Base-by-base conservation (phyloP, 1,139 yeast genomes). In the Protomyces gravidus region DNA sequence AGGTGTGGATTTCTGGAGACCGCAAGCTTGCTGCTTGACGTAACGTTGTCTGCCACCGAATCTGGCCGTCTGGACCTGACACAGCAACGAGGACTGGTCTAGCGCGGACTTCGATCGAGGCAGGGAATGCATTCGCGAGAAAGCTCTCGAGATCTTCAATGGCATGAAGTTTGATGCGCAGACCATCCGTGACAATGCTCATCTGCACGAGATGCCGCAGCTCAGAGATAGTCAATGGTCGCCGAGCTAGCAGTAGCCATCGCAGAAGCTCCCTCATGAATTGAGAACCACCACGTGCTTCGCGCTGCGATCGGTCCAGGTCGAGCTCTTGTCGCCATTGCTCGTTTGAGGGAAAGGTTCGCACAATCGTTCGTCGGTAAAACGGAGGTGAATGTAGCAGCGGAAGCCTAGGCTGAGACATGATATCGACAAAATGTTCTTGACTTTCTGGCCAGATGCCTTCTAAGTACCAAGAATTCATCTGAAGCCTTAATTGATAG, bases 161-260 rank as follows among this genome's bases (percentile, higher is more conserved):
- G 19, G 17, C 30, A 6, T 32, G 11, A 21, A n/a, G n/a, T 33
- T 33, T n/a, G 13, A 33, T 6, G 26, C 45, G 23, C 23, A 40
- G 28, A 19, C 53, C 32, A 25, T 19, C 32, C 5, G 23, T 13
- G 39, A 11, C 5, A 39, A 50, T 15, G 21, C 42, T 36, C 13
- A 50, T 40, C 9, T 39, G n/a, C 9, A 50, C 25, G n/a, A 50
- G 26, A 3, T 39, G 47, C 23, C 27, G 26, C 5, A 50, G 55
- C 28, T 50, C 55, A 25, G 55, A 50, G 11, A 50, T 19, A 13
- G 55, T 50, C 40, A 50, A 19, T 13, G 55, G 55, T 25, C 55
- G 28, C 6, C 32, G 42, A 6, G 55, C 26, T 13, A 21, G 30
- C 13, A 27, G 26, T 11, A 50, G 36, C 55, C 55, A 50, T 15